These are phyloP conservation scores for Xylaria palmicola DNA, from an alignment of 495 filamentous ascomycete genomes.

Conservation along the genomic window DNA sequence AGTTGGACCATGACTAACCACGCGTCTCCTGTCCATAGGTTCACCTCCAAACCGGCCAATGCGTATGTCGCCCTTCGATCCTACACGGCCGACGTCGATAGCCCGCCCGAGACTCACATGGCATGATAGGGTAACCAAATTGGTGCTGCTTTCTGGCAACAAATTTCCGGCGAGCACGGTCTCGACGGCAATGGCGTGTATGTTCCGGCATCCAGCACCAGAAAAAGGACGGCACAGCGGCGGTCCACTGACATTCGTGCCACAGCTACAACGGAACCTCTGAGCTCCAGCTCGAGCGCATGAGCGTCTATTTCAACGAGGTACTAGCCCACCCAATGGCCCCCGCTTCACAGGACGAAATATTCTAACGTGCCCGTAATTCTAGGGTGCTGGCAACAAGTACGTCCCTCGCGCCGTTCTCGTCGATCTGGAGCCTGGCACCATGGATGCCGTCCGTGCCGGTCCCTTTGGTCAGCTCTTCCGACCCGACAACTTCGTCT, in stretches of 20 bases:
- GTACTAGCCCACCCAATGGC: constrained; percentile 44
- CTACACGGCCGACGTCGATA: constrained; percentile 24
- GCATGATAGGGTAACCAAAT: constrained; percentile 93
- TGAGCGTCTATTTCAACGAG: constrained; percentile 99
- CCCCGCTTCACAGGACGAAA: background rate
- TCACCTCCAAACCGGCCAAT: constrained; percentile 99
- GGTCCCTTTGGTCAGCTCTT: constrained; percentile 99
- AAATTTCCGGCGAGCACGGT: constrained; percentile 97
- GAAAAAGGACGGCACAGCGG: background rate
- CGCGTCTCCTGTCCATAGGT: constrained; percentile 60
- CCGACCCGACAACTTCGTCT: constrained; percentile 99
- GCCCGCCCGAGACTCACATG: constrained; percentile 33
- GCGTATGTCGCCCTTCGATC: constrained; percentile 63
- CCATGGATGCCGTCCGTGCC: constrained; percentile 99
- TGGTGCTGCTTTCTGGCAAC: constrained; percentile 99
- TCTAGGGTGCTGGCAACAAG: constrained; percentile 89
- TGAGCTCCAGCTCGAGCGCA: constrained; percentile 98
- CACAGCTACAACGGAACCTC: constrained; percentile 93
- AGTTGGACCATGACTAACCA: constrained; percentile 25
- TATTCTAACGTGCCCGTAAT: background rate
- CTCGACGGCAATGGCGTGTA: constrained; percentile 87
- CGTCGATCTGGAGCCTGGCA: constrained; percentile 97
- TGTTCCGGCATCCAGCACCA: constrained; percentile 20
- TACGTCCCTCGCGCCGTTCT: constrained; percentile 99
- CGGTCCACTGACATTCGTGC: constrained; percentile 31